Evolutionary conservation across 2,329 filamentous ascomycete species (phyloP), one percentile per base, ranked within the genome.

Genomic region (Pleurostoma richardsiae): DNA sequence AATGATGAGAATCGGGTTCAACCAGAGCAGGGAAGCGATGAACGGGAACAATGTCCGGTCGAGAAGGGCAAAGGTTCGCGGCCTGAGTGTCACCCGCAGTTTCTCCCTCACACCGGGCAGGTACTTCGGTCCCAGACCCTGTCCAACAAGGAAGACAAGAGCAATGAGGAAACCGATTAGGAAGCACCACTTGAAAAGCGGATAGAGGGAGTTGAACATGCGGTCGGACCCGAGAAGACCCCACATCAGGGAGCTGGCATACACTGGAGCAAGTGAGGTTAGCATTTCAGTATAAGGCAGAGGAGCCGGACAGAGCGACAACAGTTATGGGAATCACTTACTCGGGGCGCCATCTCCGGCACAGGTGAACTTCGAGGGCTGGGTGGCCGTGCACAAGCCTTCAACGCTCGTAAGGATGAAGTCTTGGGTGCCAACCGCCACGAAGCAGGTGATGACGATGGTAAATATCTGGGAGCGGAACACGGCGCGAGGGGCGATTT

Each of bases 141-240:
- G 60, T 4, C 56, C 56, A 44, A 60, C 44, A 10, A 68, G 55
- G 48, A 70, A 72, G 29, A 66, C 46, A 19, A 72, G 26, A 30
- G 67, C 61, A 19, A 72, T 55, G 43, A 48, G 50, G 7, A 59
- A 49, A 10, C 70, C 70, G 36, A 72, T 67, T 27, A 70, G 60
- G 58, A 72, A 72, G 48, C 69, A 72, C 67, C 66, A 72, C 52
- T 68, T 68, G 44, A 72, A 60, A 29, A 71, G 54, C 4, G 69
- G 68, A 47, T 72, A 72, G 33, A 71, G 53, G 4, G 59, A 57
- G 46, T 65, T 63, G 54, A 73, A 73, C 63, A 72, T 67, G 43
- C 60, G 54, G 41, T 64, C 49, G 5, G 58, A 59, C 8, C 65
- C 65, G 4, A 68, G 56, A 1, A 65, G 55, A 3, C 65, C 65